Base-by-base conservation (phyloP, 345 rosid genomes). In the Carallia brachiata region DNA sequence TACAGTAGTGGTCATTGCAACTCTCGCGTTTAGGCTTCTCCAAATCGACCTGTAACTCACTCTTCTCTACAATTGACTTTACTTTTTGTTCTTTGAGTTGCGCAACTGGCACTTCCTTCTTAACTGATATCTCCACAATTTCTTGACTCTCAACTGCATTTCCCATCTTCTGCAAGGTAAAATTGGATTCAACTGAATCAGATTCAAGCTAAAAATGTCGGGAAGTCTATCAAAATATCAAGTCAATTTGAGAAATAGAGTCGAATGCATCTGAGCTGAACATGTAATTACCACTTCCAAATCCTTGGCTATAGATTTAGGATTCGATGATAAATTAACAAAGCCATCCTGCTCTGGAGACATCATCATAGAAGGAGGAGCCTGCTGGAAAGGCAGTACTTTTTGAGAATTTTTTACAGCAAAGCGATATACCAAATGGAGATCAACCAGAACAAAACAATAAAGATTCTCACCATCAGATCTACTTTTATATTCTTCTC, bases 401-500 rank as follows among this genome's bases (percentile, higher is more conserved):
- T 23, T 52, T 59, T 81, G 65, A 73, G 70, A 58, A n/a, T n/a
- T n/a, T n/a, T 68, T 53, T 7, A 69, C 44, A 5, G 6, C 17
- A 71, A 19, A 68, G 66, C 77, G 69, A 72, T 80, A 66, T 63
- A 69, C 63, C 9, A 32, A 55, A 63, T 23, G 40, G 74, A 65
- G 77, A 78, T 75, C 44, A 55, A 77, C 48, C 40, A 27, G 68
- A 75, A 53, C 52, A 62, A 39, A 6, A 63, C 32, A 77, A 67
- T 44, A 36, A 61, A 70, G 67, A 75, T 59, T 72, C 86, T 88
- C 85, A 88, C 93, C 93, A 81, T 88, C 73, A 84, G 79, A 81
- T 88, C 85, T 32, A 83, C 76, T 71, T 81, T 65, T 72, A 78
- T 76, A 76, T 78, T 86, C 71, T 70, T 84, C 36, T 40, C 64